Evolutionary conservation across 2,329 filamentous ascomycete species (phyloP), one percentile per base, ranked within the genome.

Genomic region (Colletotrichum costaricense): DNA sequence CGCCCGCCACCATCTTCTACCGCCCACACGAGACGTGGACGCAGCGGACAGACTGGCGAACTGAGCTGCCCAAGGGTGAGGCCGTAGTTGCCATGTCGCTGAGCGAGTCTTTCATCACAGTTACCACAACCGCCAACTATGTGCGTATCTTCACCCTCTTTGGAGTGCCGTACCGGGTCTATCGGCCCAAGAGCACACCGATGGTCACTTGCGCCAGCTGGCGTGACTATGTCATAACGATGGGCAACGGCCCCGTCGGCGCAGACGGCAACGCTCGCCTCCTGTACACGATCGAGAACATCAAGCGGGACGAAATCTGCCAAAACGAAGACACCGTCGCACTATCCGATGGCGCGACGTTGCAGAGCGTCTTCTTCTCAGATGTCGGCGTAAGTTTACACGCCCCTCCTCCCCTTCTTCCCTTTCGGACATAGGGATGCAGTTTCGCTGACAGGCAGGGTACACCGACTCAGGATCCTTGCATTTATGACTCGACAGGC

Each of bases 21-120:
- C 91, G 97, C 7, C 97, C 97, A 0, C 97, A 99, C 80, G 96
- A 99, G 84, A 97, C 94, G 1, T 99, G 97, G 97, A 98, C 95
- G 2, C 90, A 94, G 63, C 90, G 97, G 64, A 90, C 91, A 24
- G 97, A 99, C 82, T 98, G 96, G 95, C 92, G 94, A 63, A 98
- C 93, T 0, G 88, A 93, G 75, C 84, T 99, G n/a, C 97, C 97
- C 0, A 89, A 89, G 38, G 95, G 95, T n/a, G 97, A 99, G 83
- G 89, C 92, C 12, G 91, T 98, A 2, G 92, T 92, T 76, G 94
- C 96, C 72, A 95, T 99, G 85, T 96, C 97, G 0, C 88, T 99
- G 16, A 97, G 94, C 80, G 93, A 97, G 57, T 95, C 94, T 0
- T 98, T 97, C 79, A 89, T 98, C 74, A 95, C 97, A 0, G 95